Evolutionary conservation across 1,139 yeast species (phyloP), one percentile per base, ranked within the genome.

Genomic region (Suhomyces terraborum): DNA sequence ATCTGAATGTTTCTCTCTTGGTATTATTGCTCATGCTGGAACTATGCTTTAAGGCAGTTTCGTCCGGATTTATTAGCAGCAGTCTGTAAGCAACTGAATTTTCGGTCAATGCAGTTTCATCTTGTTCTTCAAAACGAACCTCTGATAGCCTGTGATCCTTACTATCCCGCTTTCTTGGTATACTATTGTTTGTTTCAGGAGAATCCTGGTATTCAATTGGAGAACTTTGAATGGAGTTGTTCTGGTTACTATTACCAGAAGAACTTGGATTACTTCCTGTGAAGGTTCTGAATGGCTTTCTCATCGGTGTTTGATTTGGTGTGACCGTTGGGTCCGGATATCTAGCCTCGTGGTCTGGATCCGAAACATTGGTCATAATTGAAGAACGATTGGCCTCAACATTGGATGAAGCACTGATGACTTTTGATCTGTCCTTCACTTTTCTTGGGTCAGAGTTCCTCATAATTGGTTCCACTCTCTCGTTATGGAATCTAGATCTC

Each of bases 311-410:
- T 31, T 4, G 41, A 17, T 46, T 37, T 25, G 50, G 48, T 14
- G 59, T 48, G 14, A 55, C 39, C 17, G 51, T 51, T 4, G 61
- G 60, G 16, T 56, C 61, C 2, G 61, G 61, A 39, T 55, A 57
- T 31, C 43, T 51, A 29, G 36, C 40, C 4, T 50, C 55, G 8
- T 37, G 22, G 12, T 48, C 52, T 8, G 44, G 22, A 27, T 51
- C 56, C 8, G 58, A 46, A 12, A 43, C 30, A 8, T 44, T 38
- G 8, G 55, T 45, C n/a, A 48, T 20, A 9, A 54, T 23, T 3
- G 59, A 52, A 2, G 51, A 49, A 7, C 56, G 36, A 32, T 51
- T 53, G 30, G 36, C 34, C 26, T 56, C 58, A 14, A 51, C 40
- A 38, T 52, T 50, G 20, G 61, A 54, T 3, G 58, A 51, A 4